Evolutionary conservation across 495 filamentous ascomycete genomes (phyloP), one percentile per base, ranked within the genome.

Genomic region (Hypoxylon fuscum): DNA sequence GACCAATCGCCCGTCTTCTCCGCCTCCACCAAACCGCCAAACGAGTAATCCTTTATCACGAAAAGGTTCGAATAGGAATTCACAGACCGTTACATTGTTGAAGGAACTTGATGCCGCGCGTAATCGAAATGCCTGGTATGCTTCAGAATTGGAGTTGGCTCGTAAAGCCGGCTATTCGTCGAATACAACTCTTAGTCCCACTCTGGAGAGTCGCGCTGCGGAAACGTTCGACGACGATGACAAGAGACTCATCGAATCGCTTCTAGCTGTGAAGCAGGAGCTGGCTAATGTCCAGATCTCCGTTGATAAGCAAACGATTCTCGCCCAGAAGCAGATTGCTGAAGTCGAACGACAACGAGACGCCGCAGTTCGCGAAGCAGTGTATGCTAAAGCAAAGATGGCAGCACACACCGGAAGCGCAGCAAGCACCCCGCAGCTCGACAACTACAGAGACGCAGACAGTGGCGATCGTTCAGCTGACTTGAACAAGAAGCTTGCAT

Each of bases 91-190:
- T 34, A 79, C 83, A 0, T 68, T 95, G 38, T 77, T 90, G 18
- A 90, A 91, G 68, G 96, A 98, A 60, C 81, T 99, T 4, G 93
- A 98, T 68, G 76, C 85, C 3, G 79, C 87, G 8, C 91, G 89
- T 69, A 91, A 87, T 63, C 87, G 89, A 20, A 98, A 96, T 72
- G 93, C 94, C 1, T 99, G 95, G 95, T 97, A 95, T 75, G 92
- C 92, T 5, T 96, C 94, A 1, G 95, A 99, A 73, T 77, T 99
- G 23, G 91, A 95, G 12, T 74, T 98, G 52, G 95, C 95, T 2
- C 85, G 88, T 42, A 93, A 96, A 74, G 87, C 90, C 8, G 95
- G 95, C 6, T 98, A 97, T 69, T 81, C 84, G 7, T 86, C 90
- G 11, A 92, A 86, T 64, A 72, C 88, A 1, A 87, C 90, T 10